phyloP scores from a whole-genome alignment of 768 basidiomycete genomes.

The Tricholomella constricta region DNA sequence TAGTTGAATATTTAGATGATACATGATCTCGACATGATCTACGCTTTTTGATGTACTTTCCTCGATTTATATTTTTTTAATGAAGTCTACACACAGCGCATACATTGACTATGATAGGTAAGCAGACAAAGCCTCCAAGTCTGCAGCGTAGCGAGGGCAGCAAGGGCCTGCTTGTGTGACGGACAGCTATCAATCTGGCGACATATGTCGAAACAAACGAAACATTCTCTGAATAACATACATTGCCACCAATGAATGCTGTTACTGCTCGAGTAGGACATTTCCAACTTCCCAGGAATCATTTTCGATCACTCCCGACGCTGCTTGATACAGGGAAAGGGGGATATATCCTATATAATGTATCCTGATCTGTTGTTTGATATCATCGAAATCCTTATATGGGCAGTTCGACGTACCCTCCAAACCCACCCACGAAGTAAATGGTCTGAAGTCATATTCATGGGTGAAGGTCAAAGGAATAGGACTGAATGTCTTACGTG shows the following conservation, averaged over 20 bases:
- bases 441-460: constrained; percentile 35
- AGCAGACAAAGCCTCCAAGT: too few relatives aligned
- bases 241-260: too few relatives aligned
- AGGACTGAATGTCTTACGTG: constrained; percentile 35
- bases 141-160: too few relatives aligned
- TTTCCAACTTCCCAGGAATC: not conserved
- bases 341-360: constrained; percentile 58
- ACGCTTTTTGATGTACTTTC: too few relatives aligned
- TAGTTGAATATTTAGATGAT: not conserved
- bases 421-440: constrained; percentile 59
- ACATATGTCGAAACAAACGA: too few relatives aligned
- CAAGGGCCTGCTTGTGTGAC: too few relatives aligned
- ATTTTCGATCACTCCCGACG: constrained; percentile 3
- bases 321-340: constrained; percentile 41
- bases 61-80: too few relatives aligned
- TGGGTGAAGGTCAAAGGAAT: not conserved
- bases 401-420: constrained; percentile 35
- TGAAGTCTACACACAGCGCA: too few relatives aligned
- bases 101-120: too few relatives aligned
- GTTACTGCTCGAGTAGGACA: not conserved
- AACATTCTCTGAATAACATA: too few relatives aligned
- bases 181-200: too few relatives aligned
- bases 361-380: constrained; percentile 26
- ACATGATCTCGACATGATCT: too few relatives aligned
- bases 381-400: not conserved